Base-by-base conservation (phyloP, 805 yeast species). In the Lipomyces lipofer region DNA sequence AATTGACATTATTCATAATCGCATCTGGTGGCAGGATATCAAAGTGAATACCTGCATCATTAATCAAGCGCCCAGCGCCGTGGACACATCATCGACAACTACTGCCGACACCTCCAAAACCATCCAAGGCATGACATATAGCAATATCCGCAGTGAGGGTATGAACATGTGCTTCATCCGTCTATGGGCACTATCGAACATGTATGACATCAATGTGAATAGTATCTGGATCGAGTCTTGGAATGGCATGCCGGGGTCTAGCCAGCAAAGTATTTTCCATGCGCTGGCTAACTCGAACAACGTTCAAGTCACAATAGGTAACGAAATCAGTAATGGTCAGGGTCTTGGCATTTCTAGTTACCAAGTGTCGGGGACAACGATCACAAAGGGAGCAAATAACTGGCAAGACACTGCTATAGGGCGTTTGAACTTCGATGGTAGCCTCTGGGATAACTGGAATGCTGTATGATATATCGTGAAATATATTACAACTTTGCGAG, bases 11-110 rank as follows among this genome's bases (percentile, higher is more conserved):
- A 35, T 35, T 12, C 39, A 35, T 24, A 35, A 35, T 24, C 39
- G 39, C 5, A 35, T 35, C 39, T 35, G 39, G 39, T 35, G 39
- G 33, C 33, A 29, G 33, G 33, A 29, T n/a, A n/a, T 29, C 33
- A 29, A 29, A 29, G 3, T 29, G 13, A 29, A 29, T n/a, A 29
- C 33, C 13, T 29, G 33, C 13, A 10, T 29, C 13, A 29, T 29
- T 29, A 29, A 29, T n/a, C 33, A 29, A 10, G 33, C 33, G 10
- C 33, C 33, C 10, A 29, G 33, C 33, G 33, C 21, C 8, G 19
- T 13, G 2, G 39, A 35, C 39, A 12, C 39, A n/a, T 35, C 22
- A 24, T 35, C 39, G 13, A 12, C 33, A 10, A 29, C 12, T 8
- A 35, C 39, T 35, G 39, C 39, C 19, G 39, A 35, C 10, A 35